Evolutionary conservation across 73 alveolate species (phyloP), one percentile per base, ranked within the genome.

Genomic region (Paramecium primaurelia): DNA sequence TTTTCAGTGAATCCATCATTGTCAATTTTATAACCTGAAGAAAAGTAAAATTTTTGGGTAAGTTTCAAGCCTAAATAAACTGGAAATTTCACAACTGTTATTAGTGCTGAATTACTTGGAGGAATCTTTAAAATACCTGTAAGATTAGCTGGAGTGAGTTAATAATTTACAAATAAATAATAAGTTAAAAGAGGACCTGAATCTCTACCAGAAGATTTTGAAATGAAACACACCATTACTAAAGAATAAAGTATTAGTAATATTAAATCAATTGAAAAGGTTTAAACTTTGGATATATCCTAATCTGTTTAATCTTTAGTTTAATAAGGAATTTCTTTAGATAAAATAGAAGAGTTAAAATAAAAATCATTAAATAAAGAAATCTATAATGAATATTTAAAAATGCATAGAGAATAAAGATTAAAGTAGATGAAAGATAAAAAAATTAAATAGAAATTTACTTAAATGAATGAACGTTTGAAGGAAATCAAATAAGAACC

Each of bases 21-120:
- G 84, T 99, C 99, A 16, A 96, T 93, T 8, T 92, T 98, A 51
- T 77, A 95, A 45, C 99, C 99, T 37, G 98, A 96, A 2, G 96
- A 98, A 28, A 97, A 96, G 93, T 93, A 96, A 64, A 90, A 99
- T 18, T 94, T 98, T 49, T 96, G 96, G 84, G 96, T 98, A 10
- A 95, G 97, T 86, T 98, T 98, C 75, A 98, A 95, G 92, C 99
- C 99, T 9, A 98, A 97, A 94, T 97, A 96, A 86, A 93, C 97
- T 40, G 99, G 99, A 6, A 94, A 96, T 86, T 97, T 97, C 96
- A 94, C 95, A 10, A 75, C 95, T 45, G 92, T 86, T 25, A 93
- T 98, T 92, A 87, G 92, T 36, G 92, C 98, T 85, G 96, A 95
- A 86, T 92, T 97, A 64, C 95, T 98, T 4, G 96, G 96, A 69